Base-by-base conservation (phyloP, 768 basidiomycete species). In the Suillus weaverae region DNA sequence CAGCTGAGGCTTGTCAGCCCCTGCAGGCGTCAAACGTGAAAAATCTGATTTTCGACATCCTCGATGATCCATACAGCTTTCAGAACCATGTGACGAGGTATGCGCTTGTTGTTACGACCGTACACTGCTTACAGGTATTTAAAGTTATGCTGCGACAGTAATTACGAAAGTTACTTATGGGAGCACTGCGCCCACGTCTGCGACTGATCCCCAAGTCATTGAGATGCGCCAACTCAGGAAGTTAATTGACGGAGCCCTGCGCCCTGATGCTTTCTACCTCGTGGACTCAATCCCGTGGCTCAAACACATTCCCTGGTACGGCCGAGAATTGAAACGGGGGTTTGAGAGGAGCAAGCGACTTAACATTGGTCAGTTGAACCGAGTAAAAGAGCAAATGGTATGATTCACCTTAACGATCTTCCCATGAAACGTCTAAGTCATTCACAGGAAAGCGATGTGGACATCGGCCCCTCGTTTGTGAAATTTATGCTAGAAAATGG, bases 161-260 rank as follows among this genome's bases (percentile, higher is more conserved):
- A 51, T 51, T 16, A 51, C 26, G 26, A 30, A 51, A 18, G 50
- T 51, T 16, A 51, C 50, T 2, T 51, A 51, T 5, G 16, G 50
- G 26, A 14, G 9, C 14, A 51, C 14, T 51, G 50, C 26, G 8
- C 50, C 50, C 50, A 30, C 50, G 16, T 51, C 50, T 51, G 50
- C 50, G 16, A 30, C 50, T 30, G 50, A 51, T 30, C 50, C 50
- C 26, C 26, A 16, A 30, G 50, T 51, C 26, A 30, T 51, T 30
- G 50, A 51, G 26, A 51, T 51, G 26, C 26, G 50, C 7, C 26
- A 51, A 26, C 50, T 51, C 7, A 51, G 50, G 50, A 26, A 30
- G 50, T 9, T 51, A 4, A 51, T 79, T 3, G 68, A 72, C 39
- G 39, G 50, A 3, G 71, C 70, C 2, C 60, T 51, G 50, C 26